A percentile compares a stretch with the other conserved stretches of the same genome.
These are phyloP conservation scores for Aspergillus unguis DNA, from an alignment of 2,329 filamentous ascomycete genomes.

Conservation along the genomic window DNA sequence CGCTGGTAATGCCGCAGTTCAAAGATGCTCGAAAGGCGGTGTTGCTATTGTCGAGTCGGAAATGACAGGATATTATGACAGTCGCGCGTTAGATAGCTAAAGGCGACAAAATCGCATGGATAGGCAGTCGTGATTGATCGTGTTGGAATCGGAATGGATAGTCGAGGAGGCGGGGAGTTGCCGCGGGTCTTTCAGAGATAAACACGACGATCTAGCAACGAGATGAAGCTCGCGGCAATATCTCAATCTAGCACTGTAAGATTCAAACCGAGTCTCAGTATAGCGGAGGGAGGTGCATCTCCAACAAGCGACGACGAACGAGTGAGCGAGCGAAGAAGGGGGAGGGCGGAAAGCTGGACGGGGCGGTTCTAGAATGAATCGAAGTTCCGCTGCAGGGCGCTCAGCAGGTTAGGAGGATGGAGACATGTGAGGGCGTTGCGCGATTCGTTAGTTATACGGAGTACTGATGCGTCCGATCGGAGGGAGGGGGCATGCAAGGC, in stretches of 20 bases:
- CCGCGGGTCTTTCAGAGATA: neutral
- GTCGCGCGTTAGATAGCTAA: neutral
- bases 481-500: slow-evolving; percentile 14
- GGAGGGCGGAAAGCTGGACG: slow-evolving; percentile 1
- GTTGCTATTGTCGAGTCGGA: too few relatives aligned
- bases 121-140: too few relatives aligned
- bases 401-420: slow-evolving; percentile 1
- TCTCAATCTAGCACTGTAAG: neutral
- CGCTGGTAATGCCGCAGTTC: too few relatives aligned
- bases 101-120: neutral
- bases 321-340: neutral
- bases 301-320: slow-evolving; percentile 7
- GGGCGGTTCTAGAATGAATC: slow-evolving; percentile 5
- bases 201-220: neutral
- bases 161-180: neutral
- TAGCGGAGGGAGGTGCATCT: slow-evolving; percentile 5
- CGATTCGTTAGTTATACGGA: slow-evolving; percentile 17
- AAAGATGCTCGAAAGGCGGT: too few relatives aligned
- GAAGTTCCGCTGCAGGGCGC: slow-evolving; percentile 6
- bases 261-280: neutral
- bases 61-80: neutral
- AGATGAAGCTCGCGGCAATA: neutral
- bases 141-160: too few relatives aligned
- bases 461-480: slow-evolving; percentile 20
- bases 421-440: slow-evolving; percentile 13